These are phyloP conservation scores for Phalaenopsis aphrodite DNA, from an alignment of 106 monocot genomes.

Conservation along the genomic window DNA sequence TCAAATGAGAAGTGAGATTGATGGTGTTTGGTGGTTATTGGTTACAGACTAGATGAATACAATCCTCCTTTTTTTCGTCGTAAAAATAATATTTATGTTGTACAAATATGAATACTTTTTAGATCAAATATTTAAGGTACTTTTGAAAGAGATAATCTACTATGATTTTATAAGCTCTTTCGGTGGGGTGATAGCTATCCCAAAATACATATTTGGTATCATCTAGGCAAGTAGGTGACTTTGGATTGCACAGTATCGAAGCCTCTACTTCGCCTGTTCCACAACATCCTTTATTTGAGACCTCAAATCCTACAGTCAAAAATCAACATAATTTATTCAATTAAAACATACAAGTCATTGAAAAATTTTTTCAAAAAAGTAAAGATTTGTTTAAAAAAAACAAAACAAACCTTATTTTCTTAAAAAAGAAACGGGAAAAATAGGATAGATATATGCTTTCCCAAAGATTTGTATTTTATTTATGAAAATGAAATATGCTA, in stretches of 20 bases:
- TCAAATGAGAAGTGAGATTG: no score
- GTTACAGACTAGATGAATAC: not conserved
- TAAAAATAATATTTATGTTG: not conserved
- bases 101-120: not conserved
- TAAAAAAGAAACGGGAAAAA: no score
- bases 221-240: slow-evolving; percentile 14
- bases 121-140: not conserved
- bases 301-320: slow-evolving; percentile 20
- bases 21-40: no score
- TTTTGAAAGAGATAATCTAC: slow-evolving; percentile 1
- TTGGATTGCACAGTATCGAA: slow-evolving; percentile 18
- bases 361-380: no score
- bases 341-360: no score
- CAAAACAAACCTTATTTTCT: no score
- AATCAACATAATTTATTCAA: no score
- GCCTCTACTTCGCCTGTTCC: slow-evolving; percentile 24
- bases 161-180: slow-evolving; percentile 24
- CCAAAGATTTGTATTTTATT: no score
- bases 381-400: no score
- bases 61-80: not conserved
- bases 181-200: slow-evolving; percentile 33
- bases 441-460: no score
- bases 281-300: slow-evolving; percentile 25
- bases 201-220: slow-evolving; percentile 34
- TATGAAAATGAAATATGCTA: no score